A percentile compares a stretch with the other conserved stretches of the same genome.
Evolutionary conservation across 2,329 filamentous ascomycete genomes (phyloP).

Genomic region (Aspergillus sojae): DNA sequence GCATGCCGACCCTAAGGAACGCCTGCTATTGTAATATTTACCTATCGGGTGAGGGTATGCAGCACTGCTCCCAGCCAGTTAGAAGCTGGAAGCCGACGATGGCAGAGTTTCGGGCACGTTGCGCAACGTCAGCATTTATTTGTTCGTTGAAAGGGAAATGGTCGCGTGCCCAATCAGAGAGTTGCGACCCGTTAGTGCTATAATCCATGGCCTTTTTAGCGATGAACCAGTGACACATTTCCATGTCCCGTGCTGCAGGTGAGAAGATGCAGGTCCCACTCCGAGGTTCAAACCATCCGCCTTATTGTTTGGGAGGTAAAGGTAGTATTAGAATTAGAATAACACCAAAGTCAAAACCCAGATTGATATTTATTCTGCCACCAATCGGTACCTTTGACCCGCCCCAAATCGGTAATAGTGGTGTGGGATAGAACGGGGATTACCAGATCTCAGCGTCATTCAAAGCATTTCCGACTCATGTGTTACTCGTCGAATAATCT

Average conservation of each 20-base stretch:
- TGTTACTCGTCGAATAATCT: not conserved
- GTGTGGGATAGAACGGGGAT: not conserved
- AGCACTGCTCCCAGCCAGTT: not conserved
- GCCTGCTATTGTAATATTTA: conserved; percentile 1
- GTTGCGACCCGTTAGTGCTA: not conserved
- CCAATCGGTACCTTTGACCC: not conserved
- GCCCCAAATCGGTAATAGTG: not conserved
- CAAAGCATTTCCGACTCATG: not conserved
- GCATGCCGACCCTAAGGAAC: not conserved
- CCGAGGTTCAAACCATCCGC: not conserved
- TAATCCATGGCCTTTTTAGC: not conserved
- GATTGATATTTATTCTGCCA: not conserved
- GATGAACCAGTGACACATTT: conserved; percentile 5
- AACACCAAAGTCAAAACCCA: not conserved
- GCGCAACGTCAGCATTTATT: conserved; percentile 2
- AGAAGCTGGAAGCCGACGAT: not conserved
- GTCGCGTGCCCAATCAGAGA: conserved; percentile 6
- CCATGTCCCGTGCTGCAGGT: conserved; percentile 5
- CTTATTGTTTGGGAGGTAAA: not conserved
- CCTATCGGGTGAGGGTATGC: not conserved
- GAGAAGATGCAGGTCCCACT: conserved; percentile 3
- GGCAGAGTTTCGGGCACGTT: conserved; percentile 2
- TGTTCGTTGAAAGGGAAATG: not conserved
- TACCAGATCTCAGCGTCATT: conserved; percentile 1
- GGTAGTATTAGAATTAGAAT: not conserved